A percentile compares a stretch with the other conserved stretches of the same genome.
These are phyloP conservation scores for Ceratobasidium sp. DNA, from an alignment of 1,284 basidiomycete genomes.

Conservation along the genomic window DNA sequence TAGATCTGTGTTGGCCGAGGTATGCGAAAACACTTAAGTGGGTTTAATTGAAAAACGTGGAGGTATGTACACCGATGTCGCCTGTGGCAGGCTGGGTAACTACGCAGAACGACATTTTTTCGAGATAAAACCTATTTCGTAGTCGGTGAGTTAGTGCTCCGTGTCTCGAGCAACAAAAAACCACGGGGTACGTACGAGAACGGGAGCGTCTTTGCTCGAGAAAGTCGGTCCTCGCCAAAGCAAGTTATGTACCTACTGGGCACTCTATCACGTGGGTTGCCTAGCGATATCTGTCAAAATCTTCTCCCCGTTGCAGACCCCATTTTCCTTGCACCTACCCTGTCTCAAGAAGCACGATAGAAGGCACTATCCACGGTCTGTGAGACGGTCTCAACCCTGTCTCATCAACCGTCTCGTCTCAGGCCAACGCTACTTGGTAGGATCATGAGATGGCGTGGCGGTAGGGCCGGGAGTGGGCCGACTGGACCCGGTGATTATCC, in stretches of 20 bases:
- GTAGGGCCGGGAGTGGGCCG: too few species aligned
- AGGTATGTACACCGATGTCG: not conserved
- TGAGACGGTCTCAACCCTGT: not conserved
- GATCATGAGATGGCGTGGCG: too few species aligned
- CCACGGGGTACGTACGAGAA: not conserved
- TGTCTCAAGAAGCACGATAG: not conserved
- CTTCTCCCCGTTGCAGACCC: not conserved
- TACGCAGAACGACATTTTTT: not conserved
- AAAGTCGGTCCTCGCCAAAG: too few species aligned
- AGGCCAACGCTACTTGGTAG: not conserved
- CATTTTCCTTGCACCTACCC: not conserved
- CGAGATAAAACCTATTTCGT: not conserved
- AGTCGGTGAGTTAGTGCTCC: not conserved
- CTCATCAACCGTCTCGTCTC: conserved; percentile 7
- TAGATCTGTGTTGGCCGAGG: not conserved
- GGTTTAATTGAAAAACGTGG: not conserved
- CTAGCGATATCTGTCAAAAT: not conserved
- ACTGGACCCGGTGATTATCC: too few species aligned
- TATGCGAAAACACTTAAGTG: not conserved
- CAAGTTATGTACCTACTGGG: not conserved
- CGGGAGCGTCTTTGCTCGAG: not conserved
- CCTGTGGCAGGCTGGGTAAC: not conserved
- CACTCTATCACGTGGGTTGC: not conserved
- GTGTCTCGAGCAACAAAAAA: not conserved
- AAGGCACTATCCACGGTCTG: not conserved